These are phyloP conservation scores for Lathyrus tuberosus DNA, from an alignment of 306 rosid species.

Conservation along the genomic window DNA sequence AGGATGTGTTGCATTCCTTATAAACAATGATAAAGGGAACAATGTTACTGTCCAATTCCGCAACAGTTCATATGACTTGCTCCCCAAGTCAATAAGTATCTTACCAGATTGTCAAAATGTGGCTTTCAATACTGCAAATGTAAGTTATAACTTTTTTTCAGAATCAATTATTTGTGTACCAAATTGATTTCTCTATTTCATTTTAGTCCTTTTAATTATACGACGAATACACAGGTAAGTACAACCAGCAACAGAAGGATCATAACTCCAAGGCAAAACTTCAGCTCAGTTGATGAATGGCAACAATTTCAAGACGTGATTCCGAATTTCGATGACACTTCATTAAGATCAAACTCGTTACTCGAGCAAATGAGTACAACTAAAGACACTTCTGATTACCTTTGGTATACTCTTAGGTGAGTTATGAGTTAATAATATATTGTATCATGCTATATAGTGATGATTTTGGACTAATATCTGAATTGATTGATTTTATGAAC, in stretches of 20 bases:
- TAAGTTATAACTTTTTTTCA: constrained; percentile 9
- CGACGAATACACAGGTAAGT: constrained; percentile 39
- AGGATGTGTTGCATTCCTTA: constrained; percentile 67
- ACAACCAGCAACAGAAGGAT: constrained; percentile 50
- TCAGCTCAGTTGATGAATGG: constrained; percentile 59
- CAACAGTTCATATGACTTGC: constrained; percentile 49
- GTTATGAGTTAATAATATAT: not conserved
- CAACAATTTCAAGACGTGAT: constrained; percentile 52
- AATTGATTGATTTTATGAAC: constrained; percentile 25
- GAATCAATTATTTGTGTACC: not conserved
- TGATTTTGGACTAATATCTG: constrained; percentile 27
- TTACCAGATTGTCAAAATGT: constrained; percentile 64
- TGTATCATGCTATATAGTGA: not conserved
- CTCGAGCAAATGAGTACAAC: constrained; percentile 74
- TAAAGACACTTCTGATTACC: constrained; percentile 73
- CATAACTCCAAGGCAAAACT: constrained; percentile 36
- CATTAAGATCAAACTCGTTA: constrained; percentile 50
- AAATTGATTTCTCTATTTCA: not conserved
- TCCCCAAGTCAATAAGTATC: constrained; percentile 70
- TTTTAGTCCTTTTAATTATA: not conserved
- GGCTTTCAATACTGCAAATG: constrained; percentile 66
- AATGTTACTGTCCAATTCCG: constrained; percentile 52
- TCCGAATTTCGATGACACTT: constrained; percentile 50
- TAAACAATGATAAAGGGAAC: constrained; percentile 47
- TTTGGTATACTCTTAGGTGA: constrained; percentile 73